A percentile compares a stretch with the other conserved stretches of the same genome.
Evolutionary conservation across 106 monocot genomes (phyloP).

Genomic region (Platanthera zijinensis): DNA sequence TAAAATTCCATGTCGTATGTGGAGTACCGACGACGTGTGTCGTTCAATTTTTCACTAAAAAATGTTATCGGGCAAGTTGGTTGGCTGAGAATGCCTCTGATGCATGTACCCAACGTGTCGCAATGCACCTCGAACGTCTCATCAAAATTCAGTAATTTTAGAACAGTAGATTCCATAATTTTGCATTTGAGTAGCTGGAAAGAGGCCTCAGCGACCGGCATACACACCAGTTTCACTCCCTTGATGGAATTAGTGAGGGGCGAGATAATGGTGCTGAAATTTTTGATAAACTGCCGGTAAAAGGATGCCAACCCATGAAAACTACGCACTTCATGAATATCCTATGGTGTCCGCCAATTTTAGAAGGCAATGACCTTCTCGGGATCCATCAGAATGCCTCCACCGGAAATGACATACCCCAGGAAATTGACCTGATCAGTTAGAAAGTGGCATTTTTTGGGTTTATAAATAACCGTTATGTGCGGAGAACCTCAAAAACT

Average conservation of each 20-base stretch:
- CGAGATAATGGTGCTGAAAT: conserved; percentile 4
- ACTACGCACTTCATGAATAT: neutral
- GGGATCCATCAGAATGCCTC: neutral
- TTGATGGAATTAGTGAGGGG: conserved; percentile 5
- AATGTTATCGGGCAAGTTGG: no score
- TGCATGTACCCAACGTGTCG: no score
- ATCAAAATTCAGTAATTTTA: no score
- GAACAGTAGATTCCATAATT: no score
- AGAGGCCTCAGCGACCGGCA: neutral
- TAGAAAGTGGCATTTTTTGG: conserved; percentile 4
- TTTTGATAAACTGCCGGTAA: neutral
- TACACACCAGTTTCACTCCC: neutral
- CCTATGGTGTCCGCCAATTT: neutral
- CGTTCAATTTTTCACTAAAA: no score
- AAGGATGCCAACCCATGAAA: conserved; percentile 8
- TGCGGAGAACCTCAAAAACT: neutral
- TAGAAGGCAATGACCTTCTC: neutral
- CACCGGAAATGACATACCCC: neutral
- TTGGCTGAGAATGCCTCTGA: no score
- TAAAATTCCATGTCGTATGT: no score
- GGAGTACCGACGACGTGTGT: no score
- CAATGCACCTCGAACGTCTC: no score
- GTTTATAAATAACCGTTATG: neutral
- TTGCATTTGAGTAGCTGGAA: no score
- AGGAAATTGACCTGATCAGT: neutral